Conservation (phyloP, 164 flowering plant species). For the Saururus chinensis region DNA sequence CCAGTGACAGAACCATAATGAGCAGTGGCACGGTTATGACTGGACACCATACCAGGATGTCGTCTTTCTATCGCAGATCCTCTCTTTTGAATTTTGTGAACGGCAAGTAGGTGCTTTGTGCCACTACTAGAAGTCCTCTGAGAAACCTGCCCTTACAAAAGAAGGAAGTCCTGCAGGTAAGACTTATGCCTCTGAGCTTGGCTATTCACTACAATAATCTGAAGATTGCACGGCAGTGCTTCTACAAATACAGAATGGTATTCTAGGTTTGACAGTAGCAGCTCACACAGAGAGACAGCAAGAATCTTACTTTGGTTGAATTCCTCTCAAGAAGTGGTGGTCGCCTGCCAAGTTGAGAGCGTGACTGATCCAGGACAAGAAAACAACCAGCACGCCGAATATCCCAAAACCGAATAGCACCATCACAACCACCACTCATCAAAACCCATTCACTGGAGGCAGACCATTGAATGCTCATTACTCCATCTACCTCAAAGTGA, state of each 20-base stretch:
- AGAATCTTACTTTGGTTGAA: constrained; percentile 33
- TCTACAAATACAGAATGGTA: no score
- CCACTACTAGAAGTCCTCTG: no score
- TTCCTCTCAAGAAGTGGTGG: constrained; percentile 46
- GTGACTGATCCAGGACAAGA: constrained; percentile 78
- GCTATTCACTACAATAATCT: no score
- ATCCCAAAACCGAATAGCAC: constrained; percentile 99
- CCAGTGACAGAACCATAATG: constrained; percentile 95
- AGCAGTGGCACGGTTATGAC: constrained; percentile 75
- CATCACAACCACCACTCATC: constrained; percentile 93
- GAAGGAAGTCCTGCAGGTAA: no score
- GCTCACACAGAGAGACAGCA: background rate
- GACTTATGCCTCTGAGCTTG: no score
- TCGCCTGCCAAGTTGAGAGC: constrained; percentile 82
- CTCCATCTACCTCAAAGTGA: constrained; percentile 58
- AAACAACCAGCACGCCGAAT: constrained; percentile 95
- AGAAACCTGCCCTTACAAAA: no score
- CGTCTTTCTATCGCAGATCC: constrained; percentile 43
- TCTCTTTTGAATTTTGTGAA: constrained; percentile 19
- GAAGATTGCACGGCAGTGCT: no score
- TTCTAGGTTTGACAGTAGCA: no score
- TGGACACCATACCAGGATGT: constrained; percentile 91
- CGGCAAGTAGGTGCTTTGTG: no score
- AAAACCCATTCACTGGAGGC: constrained; percentile 92
- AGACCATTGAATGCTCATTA: constrained; percentile 94